A percentile compares a stretch with the other conserved stretches of the same genome.
Conservation (phyloP, 176 grass and related monocot species). For the Poa annua region DNA sequence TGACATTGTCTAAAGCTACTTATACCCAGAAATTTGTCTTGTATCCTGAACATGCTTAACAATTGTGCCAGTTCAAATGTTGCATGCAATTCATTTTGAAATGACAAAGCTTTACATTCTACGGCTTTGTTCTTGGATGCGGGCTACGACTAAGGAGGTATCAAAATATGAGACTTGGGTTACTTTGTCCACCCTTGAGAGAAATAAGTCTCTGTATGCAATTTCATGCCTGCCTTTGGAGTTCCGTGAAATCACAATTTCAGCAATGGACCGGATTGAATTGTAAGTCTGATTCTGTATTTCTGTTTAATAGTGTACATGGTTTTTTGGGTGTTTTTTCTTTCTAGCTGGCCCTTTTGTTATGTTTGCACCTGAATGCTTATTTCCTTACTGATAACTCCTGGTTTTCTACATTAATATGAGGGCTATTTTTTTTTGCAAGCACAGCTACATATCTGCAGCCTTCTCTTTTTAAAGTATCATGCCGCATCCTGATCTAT, state of each 20-base stretch:
- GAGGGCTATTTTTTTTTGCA: neutral
- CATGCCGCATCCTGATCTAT: conserved; percentile 29
- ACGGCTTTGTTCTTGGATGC: conserved; percentile 93
- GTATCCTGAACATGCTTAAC: conserved; percentile 48
- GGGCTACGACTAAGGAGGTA: conserved; percentile 81
- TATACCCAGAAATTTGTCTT: conserved; percentile 15
- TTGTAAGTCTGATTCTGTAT: conserved; percentile 60
- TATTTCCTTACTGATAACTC: conserved; percentile 28
- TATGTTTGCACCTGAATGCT: conserved; percentile 24
- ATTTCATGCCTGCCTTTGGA: conserved; percentile 95
- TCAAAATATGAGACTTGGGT: conserved; percentile 85
- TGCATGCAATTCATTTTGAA: conserved; percentile 80
- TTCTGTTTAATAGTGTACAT: conserved; percentile 21
- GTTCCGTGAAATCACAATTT: conserved; percentile 75
- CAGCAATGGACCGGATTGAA: conserved; percentile 89
- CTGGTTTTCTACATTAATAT: neutral
- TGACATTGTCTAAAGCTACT: conserved; percentile 18
- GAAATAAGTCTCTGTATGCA: conserved; percentile 91
- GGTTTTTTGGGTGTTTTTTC: conserved; percentile 3
- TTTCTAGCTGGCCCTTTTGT: neutral
- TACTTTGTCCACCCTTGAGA: conserved; percentile 85
- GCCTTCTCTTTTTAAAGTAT: conserved; percentile 20
- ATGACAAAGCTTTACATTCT: conserved; percentile 93
- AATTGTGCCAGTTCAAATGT: conserved; percentile 78
- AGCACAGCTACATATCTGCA: neutral